phyloP scores from a whole-genome alignment of 129 eudicot species.

The Silybum marianum region DNA sequence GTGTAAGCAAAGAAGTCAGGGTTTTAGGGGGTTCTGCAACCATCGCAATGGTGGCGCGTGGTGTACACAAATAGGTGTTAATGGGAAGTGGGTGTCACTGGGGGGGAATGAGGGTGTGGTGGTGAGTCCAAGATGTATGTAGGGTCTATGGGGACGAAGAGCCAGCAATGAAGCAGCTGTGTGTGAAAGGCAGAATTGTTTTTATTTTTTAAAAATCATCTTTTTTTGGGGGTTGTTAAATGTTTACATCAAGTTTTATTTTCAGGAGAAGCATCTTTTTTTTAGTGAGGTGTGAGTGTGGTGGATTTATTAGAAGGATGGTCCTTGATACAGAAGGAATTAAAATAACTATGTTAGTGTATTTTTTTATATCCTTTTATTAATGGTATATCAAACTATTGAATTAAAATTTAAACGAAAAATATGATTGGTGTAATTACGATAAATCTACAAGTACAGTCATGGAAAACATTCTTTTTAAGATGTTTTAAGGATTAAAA shows the following conservation, averaged over 20 bases:
- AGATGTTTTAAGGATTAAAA: too few species aligned
- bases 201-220: not conserved
- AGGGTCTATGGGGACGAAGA: constrained; percentile 33
- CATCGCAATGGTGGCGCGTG: constrained; percentile 36
- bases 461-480: too few species aligned
- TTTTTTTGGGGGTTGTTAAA: constrained; percentile 30
- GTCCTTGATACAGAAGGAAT: not conserved
- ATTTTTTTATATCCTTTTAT: too few species aligned
- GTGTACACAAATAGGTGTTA: not conserved
- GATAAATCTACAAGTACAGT: too few species aligned
- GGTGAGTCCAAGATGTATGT: constrained; percentile 31
- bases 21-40: not conserved
- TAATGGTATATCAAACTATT: not conserved
- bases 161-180: constrained; percentile 46
- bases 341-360: too few species aligned
- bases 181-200: constrained; percentile 20
- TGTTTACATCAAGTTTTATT: constrained; percentile 38
- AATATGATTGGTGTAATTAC: too few species aligned
- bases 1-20: not conserved
- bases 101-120: constrained; percentile 14
- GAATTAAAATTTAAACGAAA: too few species aligned
- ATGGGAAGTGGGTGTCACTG: constrained; percentile 35
- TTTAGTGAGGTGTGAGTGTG: not conserved
- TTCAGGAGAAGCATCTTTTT: constrained; percentile 19
- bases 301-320: constrained; percentile 16